phyloP scores from a whole-genome alignment of 352 stramenopile genomes.

The Phytophthora colocasiae region DNA sequence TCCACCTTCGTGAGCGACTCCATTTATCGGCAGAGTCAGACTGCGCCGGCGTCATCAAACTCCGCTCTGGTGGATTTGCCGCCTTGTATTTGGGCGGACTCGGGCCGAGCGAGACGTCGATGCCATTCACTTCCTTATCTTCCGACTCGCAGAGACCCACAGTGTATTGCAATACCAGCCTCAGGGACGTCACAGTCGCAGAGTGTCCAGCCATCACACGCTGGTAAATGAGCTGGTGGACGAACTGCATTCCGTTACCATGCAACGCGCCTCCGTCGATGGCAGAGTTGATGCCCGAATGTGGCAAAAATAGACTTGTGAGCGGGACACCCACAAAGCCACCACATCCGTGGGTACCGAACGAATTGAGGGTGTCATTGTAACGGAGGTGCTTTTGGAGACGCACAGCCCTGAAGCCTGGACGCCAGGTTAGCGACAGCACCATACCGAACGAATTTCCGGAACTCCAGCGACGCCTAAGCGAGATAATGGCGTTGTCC shows the following conservation, averaged over 20 bases:
- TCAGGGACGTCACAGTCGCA: constrained; percentile 57
- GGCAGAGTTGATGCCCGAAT: constrained; percentile 44
- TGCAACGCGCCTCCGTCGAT: constrained; percentile 58
- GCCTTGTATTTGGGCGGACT: constrained; percentile 15
- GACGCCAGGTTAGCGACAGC: too few species aligned
- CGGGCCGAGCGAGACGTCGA: constrained; percentile 73
- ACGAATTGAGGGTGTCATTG: constrained; percentile 55
- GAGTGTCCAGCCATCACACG: constrained; percentile 62
- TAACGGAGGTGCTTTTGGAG: constrained; percentile 60
- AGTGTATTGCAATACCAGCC: constrained; percentile 71
- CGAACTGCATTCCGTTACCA: constrained; percentile 45
- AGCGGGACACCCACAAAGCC: constrained; percentile 66
- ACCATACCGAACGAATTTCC: too few species aligned
- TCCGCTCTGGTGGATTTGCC: not conserved
- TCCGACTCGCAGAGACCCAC: constrained; percentile 72
- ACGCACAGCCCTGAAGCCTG: constrained; percentile 25
- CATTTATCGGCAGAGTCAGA: constrained; percentile 6
- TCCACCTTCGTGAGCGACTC: constrained; percentile 22
- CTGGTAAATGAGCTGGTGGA: constrained; percentile 57
- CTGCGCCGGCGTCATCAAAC: constrained; percentile 12
- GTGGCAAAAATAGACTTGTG: constrained; percentile 73
- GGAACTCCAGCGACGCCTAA: too few species aligned
- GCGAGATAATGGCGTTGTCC: too few species aligned
- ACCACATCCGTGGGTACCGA: constrained; percentile 75
- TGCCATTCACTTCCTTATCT: constrained; percentile 76